Percentiles rank a stretch among this genome's conserved stretches.
Conservation (phyloP, 2,329 filamentous ascomycete species). For the Colletotrichum acutatum region DNA sequence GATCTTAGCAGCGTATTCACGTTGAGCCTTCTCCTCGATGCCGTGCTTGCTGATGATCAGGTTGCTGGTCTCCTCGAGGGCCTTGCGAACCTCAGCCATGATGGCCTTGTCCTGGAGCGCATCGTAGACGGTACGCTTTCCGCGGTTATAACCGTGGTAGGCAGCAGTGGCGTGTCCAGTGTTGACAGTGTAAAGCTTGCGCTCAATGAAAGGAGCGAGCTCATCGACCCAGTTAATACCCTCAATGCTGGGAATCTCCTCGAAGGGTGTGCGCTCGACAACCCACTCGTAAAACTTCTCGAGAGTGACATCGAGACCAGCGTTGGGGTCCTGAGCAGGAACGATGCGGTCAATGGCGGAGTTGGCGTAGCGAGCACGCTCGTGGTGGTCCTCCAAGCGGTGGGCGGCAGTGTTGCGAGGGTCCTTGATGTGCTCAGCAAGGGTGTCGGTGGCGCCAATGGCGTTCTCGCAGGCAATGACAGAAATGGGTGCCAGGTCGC, state of each 20-base stretch:
- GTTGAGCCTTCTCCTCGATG: constrained; percentile 80
- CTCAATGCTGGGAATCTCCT: constrained; percentile 79
- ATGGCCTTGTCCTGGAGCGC: constrained; percentile 85
- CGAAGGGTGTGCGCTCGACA: constrained; percentile 88
- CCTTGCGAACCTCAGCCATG: constrained; percentile 80
- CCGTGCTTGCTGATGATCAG: constrained; percentile 90
- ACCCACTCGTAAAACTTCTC: constrained; percentile 99
- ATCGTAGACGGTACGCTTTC: constrained; percentile 90
- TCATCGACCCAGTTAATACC: constrained; percentile 95
- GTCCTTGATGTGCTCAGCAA: constrained; percentile 83
- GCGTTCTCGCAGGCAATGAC: constrained; percentile 99
- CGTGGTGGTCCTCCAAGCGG: constrained; percentile 74
- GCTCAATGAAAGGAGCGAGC: constrained; percentile 95
- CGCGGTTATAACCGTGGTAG: constrained; percentile 90
- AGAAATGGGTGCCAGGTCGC: constrained; percentile 74
- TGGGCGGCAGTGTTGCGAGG: constrained; percentile 76
- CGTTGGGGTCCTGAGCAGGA: constrained; percentile 83
- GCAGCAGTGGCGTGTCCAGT: constrained; percentile 96
- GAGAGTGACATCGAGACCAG: constrained; percentile 90
- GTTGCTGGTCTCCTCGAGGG: constrained; percentile 85
- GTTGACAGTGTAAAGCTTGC: constrained; percentile 99
- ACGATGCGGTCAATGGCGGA: constrained; percentile 99
- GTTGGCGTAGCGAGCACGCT: constrained; percentile 91
- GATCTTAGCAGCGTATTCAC: constrained; percentile 91
- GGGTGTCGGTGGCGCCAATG: constrained; percentile 91